Percentiles rank a stretch among this genome's conserved stretches.
Conservation (phyloP, 2,329 filamentous ascomycete genomes). For the Pseudogymnoascus sp. region DNA sequence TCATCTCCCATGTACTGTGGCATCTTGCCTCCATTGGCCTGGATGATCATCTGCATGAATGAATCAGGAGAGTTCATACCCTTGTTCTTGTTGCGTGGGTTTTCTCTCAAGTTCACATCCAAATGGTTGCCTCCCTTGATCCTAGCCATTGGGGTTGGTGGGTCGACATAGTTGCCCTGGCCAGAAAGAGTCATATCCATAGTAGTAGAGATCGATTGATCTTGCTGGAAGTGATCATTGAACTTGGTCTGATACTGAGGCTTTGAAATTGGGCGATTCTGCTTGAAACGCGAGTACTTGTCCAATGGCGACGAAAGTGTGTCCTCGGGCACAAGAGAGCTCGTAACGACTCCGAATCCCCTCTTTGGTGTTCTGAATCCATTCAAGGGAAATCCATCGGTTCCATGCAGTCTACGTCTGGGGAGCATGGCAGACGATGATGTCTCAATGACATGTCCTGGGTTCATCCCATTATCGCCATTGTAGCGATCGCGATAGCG, state of each 20-base stretch:
- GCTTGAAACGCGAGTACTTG: not conserved
- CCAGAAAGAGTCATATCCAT: conserved; percentile 1
- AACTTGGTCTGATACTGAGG: not conserved
- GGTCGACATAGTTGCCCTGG: not conserved
- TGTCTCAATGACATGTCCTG: not conserved
- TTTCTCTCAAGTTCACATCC: not conserved
- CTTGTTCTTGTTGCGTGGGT: not conserved
- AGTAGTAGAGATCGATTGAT: not conserved
- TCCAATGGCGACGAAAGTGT: not conserved
- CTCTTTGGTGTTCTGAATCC: not conserved
- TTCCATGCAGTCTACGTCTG: not conserved
- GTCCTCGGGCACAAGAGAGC: not conserved
- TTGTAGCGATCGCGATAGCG: not conserved
- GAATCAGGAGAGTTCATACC: not conserved
- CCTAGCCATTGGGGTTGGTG: not conserved
- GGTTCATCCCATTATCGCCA: not conserved
- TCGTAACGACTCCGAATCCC: not conserved
- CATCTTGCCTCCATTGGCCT: not conserved
- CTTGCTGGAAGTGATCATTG: not conserved
- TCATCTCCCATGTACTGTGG: conserved; percentile 4
- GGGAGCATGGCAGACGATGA: not conserved
- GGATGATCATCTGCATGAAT: not conserved
- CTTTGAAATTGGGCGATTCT: not conserved
- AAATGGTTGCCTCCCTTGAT: not conserved
- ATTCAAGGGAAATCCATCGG: not conserved